Base-by-base conservation (phyloP, 257 asterid species). In the Capsicum rhomboideum region DNA sequence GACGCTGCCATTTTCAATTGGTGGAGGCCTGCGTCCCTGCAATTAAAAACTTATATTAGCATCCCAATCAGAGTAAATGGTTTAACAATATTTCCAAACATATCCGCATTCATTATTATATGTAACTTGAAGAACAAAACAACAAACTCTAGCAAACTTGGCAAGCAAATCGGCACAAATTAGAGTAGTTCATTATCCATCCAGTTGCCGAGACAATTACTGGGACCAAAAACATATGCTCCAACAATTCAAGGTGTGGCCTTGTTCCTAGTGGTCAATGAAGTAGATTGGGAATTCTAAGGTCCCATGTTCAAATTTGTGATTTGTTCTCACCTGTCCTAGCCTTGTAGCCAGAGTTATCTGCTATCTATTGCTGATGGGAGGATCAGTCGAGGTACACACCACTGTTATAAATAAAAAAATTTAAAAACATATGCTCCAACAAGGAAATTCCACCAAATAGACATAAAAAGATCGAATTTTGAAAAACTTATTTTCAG, bases 11-110 rank as follows among this genome's bases (percentile, higher is more conserved):
- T 64, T 68, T 37, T 69, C 85, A 21, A 23, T 61, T 26, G 54
- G 85, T 16, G 85, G 79, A 37, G 71, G 85, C 85, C 54, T 83
- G 71, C 42, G 21, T 83, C 85, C 85, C 85, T 83, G 85, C 4
- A 11, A 77, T 31, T 81, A 40, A 21, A 26, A 18, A 59, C 29
- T 13, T 4, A 61, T n/a, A 61, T 29, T 81, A 42, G 29, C 46
- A 14, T 50, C 61, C 23, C 4, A 23, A 9, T 26, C 26, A 50
- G 18, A 50, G 1, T 77, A 28, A 52, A 77, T 17, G 1, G 64
- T 28, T 50, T 8, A 77, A 49, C 28, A 26, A 26, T 21, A 44
- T 59, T 59, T 23, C 68, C 34, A 59, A 61, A 61, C 72, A 64
- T 29, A 28, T 64, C 72, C 44, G 1, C 11, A 29, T 20, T 14